Percentiles rank a stretch among this genome's conserved stretches.
phyloP scores from a whole-genome alignment of 495 filamentous ascomycete genomes.

The Physcia stellaris region DNA sequence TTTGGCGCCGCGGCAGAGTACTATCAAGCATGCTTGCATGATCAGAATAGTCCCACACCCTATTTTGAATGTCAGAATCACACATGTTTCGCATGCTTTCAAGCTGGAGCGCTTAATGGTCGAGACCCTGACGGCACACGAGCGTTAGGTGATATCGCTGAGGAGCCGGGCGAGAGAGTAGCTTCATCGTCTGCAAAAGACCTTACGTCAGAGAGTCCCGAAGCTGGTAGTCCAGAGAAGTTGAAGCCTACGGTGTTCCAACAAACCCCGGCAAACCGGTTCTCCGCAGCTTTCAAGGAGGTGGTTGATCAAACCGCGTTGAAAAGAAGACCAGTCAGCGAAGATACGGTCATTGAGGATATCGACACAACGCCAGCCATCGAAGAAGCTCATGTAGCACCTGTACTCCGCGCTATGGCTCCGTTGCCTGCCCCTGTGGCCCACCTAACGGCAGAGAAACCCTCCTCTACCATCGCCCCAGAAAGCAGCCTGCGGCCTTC shows the following conservation, averaged over 20 bases:
- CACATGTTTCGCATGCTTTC: no score
- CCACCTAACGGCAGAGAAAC: no score
- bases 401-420: constrained; percentile 10
- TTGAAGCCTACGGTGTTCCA: constrained; percentile 17
- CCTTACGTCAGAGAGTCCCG: neutral
- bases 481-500: no score
- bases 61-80: constrained; percentile 39
- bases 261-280: constrained; percentile 14
- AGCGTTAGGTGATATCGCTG: neutral
- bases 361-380: constrained; percentile 14
- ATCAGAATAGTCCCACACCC: constrained; percentile 31
- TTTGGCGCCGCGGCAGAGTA: constrained; percentile 37
- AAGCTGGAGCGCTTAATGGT: no score
- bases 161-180: neutral
- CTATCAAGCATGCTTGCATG: constrained; percentile 38
- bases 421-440: constrained; percentile 10
- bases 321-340: constrained; percentile 11
- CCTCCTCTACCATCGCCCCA: no score
- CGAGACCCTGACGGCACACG: no score
- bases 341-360: constrained; percentile 17
- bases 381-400: constrained; percentile 14
- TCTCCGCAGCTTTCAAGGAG: constrained; percentile 15
- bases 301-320: constrained; percentile 11
- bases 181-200: neutral
- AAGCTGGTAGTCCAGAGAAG: no score